Evolutionary conservation across 164 flowering plant genomes (phyloP), one percentile per base, ranked within the genome.

Genomic region (Nymphaea colorata): DNA sequence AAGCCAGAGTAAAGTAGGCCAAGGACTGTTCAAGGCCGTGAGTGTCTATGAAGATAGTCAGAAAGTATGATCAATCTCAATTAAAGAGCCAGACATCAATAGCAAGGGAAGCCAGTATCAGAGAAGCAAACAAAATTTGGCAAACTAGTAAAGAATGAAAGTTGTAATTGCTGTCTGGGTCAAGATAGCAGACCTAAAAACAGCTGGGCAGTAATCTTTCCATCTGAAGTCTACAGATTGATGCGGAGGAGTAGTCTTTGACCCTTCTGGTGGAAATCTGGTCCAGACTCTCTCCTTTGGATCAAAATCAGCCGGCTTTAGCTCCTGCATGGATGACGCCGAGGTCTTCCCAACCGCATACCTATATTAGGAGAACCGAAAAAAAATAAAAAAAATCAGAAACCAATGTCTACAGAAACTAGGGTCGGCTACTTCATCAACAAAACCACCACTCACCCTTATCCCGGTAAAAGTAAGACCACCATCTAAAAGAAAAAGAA

Each of bases 151-250:
- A 51, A 51, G 12, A 51, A 51, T 8, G 57, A 51, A 51, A 51
- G 57, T 8, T 15, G 57, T 25, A 25, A 51, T 51, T 15, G 12
- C 14, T 51, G 14, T 2, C 8, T 10, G 14, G 57, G 14, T 51
- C 12, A 51, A 41, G n/a, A 61, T 61, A 8, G 8, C 25, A 61
- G 25, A 82, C 88, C 86, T 79, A 70, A 85, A 85, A 44, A 85
- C 86, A 77, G 81, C 75, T 14, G 88, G 86, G 64, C 86, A 85
- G 60, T 85, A 85, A 70, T 85, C 88, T 72, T 83, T 85, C 88
- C 88, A 83, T 57, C 74, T 73, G 64, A 85, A 85, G 61, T 83
- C 85, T 62, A 51, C 66, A 1, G 83, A 80, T 41, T 75, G 82
- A 67, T 83, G 86, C 2, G 88, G 80, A 2, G 85, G 88, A 12